Percentiles rank a stretch among this genome's conserved stretches.
phyloP scores from a whole-genome alignment of 345 rosid species.

The Gossypium longicalyx region DNA sequence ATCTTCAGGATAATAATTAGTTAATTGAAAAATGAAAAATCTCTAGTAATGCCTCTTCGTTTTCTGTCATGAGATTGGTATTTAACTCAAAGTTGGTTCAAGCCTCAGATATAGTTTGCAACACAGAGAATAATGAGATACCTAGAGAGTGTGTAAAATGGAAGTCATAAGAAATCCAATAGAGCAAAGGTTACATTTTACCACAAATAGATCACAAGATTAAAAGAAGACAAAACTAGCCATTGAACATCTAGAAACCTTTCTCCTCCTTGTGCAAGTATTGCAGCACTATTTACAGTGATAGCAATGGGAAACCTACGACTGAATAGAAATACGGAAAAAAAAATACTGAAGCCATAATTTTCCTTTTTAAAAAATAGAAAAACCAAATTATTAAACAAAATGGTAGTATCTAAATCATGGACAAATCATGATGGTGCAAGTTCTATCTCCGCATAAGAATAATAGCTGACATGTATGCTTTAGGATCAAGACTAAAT shows the following conservation, averaged over 20 bases:
- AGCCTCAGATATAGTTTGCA: background rate
- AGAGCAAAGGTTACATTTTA: background rate
- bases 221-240: background rate
- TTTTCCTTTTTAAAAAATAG: too few relatives aligned
- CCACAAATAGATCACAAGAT: background rate
- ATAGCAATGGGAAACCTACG: background rate
- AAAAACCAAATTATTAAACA: too few relatives aligned
- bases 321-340: background rate
- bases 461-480: background rate
- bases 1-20: background rate
- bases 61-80: background rate
- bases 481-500: background rate
- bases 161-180: background rate
- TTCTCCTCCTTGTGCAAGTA: background rate
- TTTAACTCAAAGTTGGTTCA: background rate
- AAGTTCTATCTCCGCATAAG: background rate
- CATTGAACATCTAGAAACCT: background rate
- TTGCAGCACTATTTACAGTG: background rate
- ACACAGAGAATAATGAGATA: background rate
- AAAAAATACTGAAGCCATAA: background rate
- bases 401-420: background rate
- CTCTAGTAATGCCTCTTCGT: background rate
- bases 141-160: background rate
- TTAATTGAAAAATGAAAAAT: background rate
- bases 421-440: background rate